Conservation (phyloP, 208 protist genomes). For the Leishmania amazonensis region DNA sequence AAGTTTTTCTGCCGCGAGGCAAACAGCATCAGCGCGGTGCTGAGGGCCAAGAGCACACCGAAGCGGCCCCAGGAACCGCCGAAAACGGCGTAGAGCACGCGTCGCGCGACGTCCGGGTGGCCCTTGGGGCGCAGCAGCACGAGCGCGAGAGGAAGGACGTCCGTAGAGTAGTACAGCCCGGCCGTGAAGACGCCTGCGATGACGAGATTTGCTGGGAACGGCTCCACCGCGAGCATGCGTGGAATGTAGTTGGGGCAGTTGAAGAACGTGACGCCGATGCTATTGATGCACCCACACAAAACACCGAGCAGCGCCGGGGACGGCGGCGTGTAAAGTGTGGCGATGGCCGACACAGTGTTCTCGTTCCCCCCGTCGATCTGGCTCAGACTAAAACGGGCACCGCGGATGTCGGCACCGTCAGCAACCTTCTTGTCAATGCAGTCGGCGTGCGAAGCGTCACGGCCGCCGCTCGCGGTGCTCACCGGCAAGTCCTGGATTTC, state of each 20-base stretch:
- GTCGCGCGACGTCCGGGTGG: constrained; percentile 16
- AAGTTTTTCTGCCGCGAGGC: constrained; percentile 79
- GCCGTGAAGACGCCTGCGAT: constrained; percentile 47
- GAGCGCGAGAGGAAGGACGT: constrained; percentile 49
- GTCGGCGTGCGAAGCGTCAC: not conserved
- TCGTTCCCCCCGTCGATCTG: constrained; percentile 32
- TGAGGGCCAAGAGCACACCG: constrained; percentile 28
- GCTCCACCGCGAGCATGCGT: constrained; percentile 70
- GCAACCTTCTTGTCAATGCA: constrained; percentile 5
- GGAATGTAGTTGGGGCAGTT: constrained; percentile 75
- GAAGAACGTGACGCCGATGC: constrained; percentile 55
- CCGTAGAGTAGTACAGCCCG: constrained; percentile 57
- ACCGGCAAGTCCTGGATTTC: not conserved
- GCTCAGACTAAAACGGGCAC: constrained; percentile 28
- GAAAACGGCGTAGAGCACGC: constrained; percentile 19
- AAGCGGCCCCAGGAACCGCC: constrained; percentile 44
- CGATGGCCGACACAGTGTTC: constrained; percentile 52
- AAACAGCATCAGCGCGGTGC: constrained; percentile 57
- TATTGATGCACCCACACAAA: constrained; percentile 44
- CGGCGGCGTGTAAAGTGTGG: constrained; percentile 40
- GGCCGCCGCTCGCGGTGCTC: not conserved
- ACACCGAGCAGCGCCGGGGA: constrained; percentile 43
- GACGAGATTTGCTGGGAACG: constrained; percentile 55
- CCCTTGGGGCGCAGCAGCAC: constrained; percentile 24
- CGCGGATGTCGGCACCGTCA: not conserved